Evolutionary conservation across 176 grass and related monocot species (phyloP).

Genomic region (Carex myosuroides): DNA sequence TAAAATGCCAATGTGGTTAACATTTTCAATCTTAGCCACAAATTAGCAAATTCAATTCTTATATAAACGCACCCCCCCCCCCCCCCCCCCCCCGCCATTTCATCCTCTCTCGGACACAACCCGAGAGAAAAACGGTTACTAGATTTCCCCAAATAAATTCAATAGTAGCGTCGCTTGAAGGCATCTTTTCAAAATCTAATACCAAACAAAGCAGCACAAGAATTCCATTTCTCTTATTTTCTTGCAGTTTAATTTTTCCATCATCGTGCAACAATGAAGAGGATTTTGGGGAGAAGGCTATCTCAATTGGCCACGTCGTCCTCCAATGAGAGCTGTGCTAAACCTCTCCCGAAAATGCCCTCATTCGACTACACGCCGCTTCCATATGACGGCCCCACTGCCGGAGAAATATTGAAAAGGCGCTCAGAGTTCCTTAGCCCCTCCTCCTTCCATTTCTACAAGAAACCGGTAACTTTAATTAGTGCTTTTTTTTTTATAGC

Average conservation of each 20-base stretch:
- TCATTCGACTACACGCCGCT: constrained; percentile 63
- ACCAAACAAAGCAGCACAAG: not conserved
- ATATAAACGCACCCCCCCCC: not conserved
- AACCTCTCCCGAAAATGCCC: constrained; percentile 48
- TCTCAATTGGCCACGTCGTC: constrained; percentile 28
- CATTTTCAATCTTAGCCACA: not conserved
- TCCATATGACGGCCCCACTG: constrained; percentile 57
- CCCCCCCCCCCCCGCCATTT: not conserved
- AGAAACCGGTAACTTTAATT: constrained; percentile 60
- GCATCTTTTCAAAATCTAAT: not conserved
- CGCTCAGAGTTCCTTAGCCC: constrained; percentile 92
- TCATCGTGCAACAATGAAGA: constrained; percentile 32
- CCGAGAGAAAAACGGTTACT: not conserved
- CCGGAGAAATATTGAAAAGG: constrained; percentile 64
- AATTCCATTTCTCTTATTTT: not conserved
- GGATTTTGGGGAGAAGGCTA: constrained; percentile 29
- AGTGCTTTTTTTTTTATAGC: not conserved
- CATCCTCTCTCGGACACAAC: not conserved
- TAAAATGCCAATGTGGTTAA: not conserved
- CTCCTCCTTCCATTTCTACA: constrained; percentile 77
- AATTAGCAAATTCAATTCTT: not conserved
- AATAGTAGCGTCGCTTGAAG: not conserved
- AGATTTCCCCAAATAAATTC: not conserved
- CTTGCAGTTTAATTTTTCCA: not conserved
- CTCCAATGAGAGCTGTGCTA: not conserved